A percentile compares a stretch with the other conserved stretches of the same genome.
These are phyloP conservation scores for Candida awuae DNA, from an alignment of 805 yeast genomes.

Conservation along the genomic window DNA sequence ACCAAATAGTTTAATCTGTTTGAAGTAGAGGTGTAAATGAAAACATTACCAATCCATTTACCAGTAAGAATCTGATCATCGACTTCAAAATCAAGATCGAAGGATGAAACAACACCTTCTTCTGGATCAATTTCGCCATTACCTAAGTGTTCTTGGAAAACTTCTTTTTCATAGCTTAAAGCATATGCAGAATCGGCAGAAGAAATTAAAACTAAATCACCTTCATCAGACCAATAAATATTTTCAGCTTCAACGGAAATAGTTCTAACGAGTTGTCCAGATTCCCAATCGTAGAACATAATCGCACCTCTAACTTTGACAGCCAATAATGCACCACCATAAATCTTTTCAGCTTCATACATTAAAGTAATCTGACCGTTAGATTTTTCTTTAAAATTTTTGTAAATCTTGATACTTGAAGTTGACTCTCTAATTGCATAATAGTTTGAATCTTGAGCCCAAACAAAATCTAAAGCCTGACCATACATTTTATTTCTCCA, in stretches of 20 bases:
- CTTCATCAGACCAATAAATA: slow-evolving; percentile 89
- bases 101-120: slow-evolving; percentile 83
- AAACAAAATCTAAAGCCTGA: slow-evolving; percentile 79
- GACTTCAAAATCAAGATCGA: slow-evolving; percentile 77
- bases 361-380: slow-evolving; percentile 55
- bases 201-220: slow-evolving; percentile 75
- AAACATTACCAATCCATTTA: slow-evolving; percentile 96
- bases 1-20: slow-evolving; percentile 90
- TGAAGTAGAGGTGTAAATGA: slow-evolving; percentile 78
- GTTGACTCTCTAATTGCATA: slow-evolving; percentile 75
- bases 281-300: slow-evolving; percentile 90
- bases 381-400: slow-evolving; percentile 76
- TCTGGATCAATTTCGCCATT: slow-evolving; percentile 57
- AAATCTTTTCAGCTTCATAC: slow-evolving; percentile 71
- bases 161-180: slow-evolving; percentile 61
- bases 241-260: slow-evolving; percentile 81
- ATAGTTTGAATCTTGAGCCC: slow-evolving; percentile 88
- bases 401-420: slow-evolving; percentile 60
- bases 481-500: slow-evolving; percentile 97
- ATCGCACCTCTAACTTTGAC: slow-evolving; percentile 78
- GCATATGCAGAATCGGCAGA: slow-evolving; percentile 70
- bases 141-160: slow-evolving; percentile 54
- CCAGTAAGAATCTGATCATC: slow-evolving; percentile 80
- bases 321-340: slow-evolving; percentile 84
- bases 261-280: slow-evolving; percentile 75